Conservation (phyloP, 2,329 filamentous ascomycete species). For the Ceratocystis cubensis region DNA sequence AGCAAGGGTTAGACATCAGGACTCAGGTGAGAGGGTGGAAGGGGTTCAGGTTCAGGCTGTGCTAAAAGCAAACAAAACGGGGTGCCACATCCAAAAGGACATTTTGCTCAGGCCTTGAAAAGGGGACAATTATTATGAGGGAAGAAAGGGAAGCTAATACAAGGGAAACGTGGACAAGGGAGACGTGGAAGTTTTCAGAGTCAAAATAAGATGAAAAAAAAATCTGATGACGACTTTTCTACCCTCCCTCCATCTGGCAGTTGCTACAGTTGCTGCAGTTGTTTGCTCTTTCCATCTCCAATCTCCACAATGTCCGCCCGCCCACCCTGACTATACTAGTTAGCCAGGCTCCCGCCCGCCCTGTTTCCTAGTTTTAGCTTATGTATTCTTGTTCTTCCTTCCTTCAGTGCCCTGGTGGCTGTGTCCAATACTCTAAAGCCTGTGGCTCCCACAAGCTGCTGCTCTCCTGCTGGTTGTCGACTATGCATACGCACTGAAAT, state of each 20-base stretch:
- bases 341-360: neutral
- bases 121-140: neutral
- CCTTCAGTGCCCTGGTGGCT: neutral
- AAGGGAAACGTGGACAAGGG: neutral
- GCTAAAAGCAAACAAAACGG: neutral
- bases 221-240: neutral
- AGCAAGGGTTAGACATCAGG: neutral
- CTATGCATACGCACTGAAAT: neutral
- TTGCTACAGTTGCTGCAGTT: neutral
- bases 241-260: no score
- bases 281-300: neutral
- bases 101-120: neutral
- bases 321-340: no score
- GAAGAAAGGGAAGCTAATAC: neutral
- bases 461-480: neutral
- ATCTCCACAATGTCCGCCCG: no score
- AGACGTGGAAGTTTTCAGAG: neutral
- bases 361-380: neutral
- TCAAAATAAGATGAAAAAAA: neutral
- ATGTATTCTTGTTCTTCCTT: slow-evolving; percentile 1
- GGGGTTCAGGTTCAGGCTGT: neutral
- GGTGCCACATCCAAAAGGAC: neutral
- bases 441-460: neutral
- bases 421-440: neutral
- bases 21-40: neutral